phyloP scores from a whole-genome alignment of 2,329 filamentous ascomycete species.

The Whalleya microplaca region DNA sequence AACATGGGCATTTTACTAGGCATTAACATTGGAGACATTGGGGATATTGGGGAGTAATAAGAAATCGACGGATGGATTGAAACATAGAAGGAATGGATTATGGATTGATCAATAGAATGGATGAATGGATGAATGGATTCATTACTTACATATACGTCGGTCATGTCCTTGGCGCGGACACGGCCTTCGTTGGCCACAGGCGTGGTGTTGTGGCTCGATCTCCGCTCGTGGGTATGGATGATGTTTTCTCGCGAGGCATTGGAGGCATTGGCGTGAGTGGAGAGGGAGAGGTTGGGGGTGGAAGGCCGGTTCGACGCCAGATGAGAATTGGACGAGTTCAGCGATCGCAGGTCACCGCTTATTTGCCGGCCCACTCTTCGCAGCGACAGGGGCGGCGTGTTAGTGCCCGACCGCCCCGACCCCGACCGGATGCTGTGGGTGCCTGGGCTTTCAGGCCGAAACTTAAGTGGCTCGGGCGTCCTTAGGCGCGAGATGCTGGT shows the following conservation, averaged over 20 bases:
- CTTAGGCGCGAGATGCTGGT: conserved; percentile 55
- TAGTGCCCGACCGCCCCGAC: conserved; percentile 42
- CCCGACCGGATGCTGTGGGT: conserved; percentile 54
- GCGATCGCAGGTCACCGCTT: conserved; percentile 77
- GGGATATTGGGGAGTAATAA: too few relatives aligned
- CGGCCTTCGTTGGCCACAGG: conserved; percentile 87
- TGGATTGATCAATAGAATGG: conserved; percentile 2
- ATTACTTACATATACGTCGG: conserved; percentile 87
- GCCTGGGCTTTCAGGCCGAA: conserved; percentile 67
- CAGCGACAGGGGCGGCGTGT: conserved; percentile 65
- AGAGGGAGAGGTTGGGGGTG: conserved; percentile 41
- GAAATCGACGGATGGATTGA: too few relatives aligned
- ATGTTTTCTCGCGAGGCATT: conserved; percentile 32
- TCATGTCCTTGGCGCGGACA: conserved; percentile 82
- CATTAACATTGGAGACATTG: too few relatives aligned
- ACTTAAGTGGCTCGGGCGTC: conserved; percentile 57
- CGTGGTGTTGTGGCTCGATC: conserved; percentile 45
- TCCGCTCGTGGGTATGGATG: conserved; percentile 15
- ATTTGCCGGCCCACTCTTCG: conserved; percentile 67
- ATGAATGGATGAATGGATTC: neutral
- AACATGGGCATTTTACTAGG: neutral
- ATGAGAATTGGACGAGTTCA: too few relatives aligned
- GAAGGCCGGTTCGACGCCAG: conserved; percentile 51
- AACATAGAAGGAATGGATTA: too few relatives aligned
- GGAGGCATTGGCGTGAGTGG: conserved; percentile 47